Conservation (phyloP, 176 grass and related monocot genomes). For the Raddia guianensis region DNA sequence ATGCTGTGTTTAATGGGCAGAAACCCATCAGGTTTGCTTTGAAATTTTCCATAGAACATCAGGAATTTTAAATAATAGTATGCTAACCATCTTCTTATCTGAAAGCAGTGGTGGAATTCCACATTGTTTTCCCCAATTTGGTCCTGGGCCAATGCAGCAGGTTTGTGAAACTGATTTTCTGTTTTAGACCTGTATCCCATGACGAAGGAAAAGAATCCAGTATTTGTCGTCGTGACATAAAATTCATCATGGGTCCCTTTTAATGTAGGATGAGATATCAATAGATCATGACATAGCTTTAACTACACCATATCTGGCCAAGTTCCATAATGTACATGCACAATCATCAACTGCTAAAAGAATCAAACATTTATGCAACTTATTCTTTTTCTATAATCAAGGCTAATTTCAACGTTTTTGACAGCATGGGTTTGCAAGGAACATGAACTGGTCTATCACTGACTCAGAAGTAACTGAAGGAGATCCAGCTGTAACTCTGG, state of each 20-base stretch:
- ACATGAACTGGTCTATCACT: slow-evolving; percentile 88
- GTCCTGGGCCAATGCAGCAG: slow-evolving; percentile 90
- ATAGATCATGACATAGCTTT: slow-evolving; percentile 2
- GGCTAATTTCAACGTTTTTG: slow-evolving; percentile 27
- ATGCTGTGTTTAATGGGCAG: slow-evolving; percentile 87
- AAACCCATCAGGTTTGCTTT: slow-evolving; percentile 86
- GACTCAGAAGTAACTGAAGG: slow-evolving; percentile 76
- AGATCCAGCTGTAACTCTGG: slow-evolving; percentile 75
- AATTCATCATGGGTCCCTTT: not conserved
- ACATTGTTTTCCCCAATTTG: slow-evolving; percentile 98
- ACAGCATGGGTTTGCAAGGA: slow-evolving; percentile 95
- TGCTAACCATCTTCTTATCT: slow-evolving; percentile 45
- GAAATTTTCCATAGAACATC: slow-evolving; percentile 34
- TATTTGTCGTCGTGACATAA: not conserved
- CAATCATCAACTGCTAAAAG: not conserved
- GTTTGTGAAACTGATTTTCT: slow-evolving; percentile 46
- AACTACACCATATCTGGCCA: slow-evolving; percentile 2
- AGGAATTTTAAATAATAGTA: slow-evolving; percentile 8
- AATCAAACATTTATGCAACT: not conserved
- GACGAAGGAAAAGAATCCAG: not conserved
- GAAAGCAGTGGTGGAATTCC: slow-evolving; percentile 89
- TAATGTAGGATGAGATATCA: not conserved
- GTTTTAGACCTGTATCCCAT: not conserved
- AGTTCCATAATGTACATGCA: slow-evolving; percentile 21
- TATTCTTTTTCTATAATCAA: slow-evolving; percentile 8